Evolutionary conservation across 177 flowering plant species (phyloP).

Genomic region (Vitis hybrid): DNA sequence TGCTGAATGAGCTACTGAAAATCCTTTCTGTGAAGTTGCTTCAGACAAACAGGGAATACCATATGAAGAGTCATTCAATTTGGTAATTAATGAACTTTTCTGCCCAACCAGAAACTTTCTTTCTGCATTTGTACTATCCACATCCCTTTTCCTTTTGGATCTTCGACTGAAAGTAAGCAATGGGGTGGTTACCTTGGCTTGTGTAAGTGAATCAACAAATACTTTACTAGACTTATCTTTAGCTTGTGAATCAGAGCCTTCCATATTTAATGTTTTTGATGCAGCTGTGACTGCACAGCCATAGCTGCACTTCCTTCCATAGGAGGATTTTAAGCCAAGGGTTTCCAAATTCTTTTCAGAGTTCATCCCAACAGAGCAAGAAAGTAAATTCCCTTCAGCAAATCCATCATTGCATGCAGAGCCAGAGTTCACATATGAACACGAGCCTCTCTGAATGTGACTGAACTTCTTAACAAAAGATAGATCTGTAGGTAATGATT

Average conservation of each 20-base stretch:
- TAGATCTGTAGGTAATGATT: constrained; percentile 5
- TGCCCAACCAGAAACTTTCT: constrained; percentile 3
- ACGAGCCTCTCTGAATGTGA: constrained; percentile 6
- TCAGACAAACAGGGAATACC: neutral
- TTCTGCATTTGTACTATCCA: constrained; percentile 5
- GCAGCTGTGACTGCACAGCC: constrained; percentile 7
- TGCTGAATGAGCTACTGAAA: constrained; percentile 8
- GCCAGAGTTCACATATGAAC: constrained; percentile 5
- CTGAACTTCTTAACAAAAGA: constrained; percentile 6
- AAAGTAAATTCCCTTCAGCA: constrained; percentile 12
- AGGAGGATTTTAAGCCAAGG: neutral
- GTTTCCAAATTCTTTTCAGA: constrained; percentile 2
- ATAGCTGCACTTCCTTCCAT: constrained; percentile 11
- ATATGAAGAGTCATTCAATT: neutral
- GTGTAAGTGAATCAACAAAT: neutral
- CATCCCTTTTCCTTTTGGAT: constrained; percentile 19
- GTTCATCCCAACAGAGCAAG: constrained; percentile 5
- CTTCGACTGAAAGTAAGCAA: constrained; percentile 31
- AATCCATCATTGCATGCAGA: constrained; percentile 5
- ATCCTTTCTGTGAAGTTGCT: constrained; percentile 1
- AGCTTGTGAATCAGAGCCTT: constrained; percentile 12
- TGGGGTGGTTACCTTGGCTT: constrained; percentile 20
- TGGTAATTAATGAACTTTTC: neutral
- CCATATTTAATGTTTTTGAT: constrained; percentile 3
- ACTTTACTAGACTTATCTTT: constrained; percentile 9